Conservation (phyloP, 2,329 filamentous ascomycete genomes). For the Aspergillus sojae region DNA sequence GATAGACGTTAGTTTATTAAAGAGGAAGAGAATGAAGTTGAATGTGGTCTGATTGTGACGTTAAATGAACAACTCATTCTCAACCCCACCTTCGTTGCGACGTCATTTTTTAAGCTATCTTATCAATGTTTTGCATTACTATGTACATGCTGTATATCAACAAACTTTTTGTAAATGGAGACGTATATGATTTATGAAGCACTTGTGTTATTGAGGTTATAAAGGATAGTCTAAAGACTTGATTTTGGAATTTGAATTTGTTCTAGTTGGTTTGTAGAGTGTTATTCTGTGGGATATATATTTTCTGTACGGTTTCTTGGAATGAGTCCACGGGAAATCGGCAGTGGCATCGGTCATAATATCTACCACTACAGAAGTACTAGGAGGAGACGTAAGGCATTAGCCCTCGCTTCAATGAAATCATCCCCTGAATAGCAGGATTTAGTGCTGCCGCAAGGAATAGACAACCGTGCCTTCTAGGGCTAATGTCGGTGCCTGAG, state of each 20-base stretch:
- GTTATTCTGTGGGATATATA: not conserved
- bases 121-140: not conserved
- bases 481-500: not conserved
- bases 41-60: not conserved
- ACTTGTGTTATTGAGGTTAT: too few species aligned
- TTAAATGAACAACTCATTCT: not conserved
- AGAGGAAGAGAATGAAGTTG: not conserved
- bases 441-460: not conserved
- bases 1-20: not conserved
- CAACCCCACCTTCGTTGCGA: not conserved
- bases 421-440: not conserved
- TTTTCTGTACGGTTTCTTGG: too few species aligned
- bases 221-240: not conserved
- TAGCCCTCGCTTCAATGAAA: not conserved
- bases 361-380: not conserved
- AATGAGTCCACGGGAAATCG: too few species aligned
- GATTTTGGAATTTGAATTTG: not conserved
- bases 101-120: not conserved
- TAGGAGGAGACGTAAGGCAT: not conserved
- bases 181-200: too few species aligned
- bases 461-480: not conserved
- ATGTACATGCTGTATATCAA: not conserved
- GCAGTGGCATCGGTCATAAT: not conserved
- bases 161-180: not conserved
- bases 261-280: not conserved